These are phyloP conservation scores for Gymnopilus junonius DNA, from an alignment of 768 basidiomycete genomes.

Conservation along the genomic window DNA sequence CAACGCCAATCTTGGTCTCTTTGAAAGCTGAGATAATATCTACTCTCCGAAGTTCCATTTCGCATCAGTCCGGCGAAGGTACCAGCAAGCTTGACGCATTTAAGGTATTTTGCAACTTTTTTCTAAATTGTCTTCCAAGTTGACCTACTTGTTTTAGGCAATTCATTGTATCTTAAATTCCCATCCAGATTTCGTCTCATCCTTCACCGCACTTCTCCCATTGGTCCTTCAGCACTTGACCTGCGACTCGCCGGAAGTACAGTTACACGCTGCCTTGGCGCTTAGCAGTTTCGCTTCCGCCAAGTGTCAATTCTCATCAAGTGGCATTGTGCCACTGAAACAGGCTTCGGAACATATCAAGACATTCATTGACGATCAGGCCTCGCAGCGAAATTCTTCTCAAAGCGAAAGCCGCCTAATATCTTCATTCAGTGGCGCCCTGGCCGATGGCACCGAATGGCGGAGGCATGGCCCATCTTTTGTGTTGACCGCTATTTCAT, in stretches of 20 bases:
- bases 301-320: conserved; percentile 27
- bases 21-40: conserved; percentile 34
- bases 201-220: conserved; percentile 54
- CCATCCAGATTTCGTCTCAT: conserved; percentile 53
- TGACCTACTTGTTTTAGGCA: conserved; percentile 28
- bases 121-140: background rate
- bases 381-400: conserved; percentile 1
- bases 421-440: conserved; percentile 11
- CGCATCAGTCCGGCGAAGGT: conserved; percentile 31
- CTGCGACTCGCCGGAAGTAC: conserved; percentile 32
- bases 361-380: conserved; percentile 30
- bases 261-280: conserved; percentile 60
- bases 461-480: conserved; percentile 13
- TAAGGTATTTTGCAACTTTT: conserved; percentile 27
- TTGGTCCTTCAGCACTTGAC: conserved; percentile 34
- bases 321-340: conserved; percentile 25
- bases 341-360: conserved; percentile 29
- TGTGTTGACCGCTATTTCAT: conserved; percentile 13
- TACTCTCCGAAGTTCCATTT: conserved; percentile 41
- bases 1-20: conserved; percentile 39
- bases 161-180: conserved; percentile 37
- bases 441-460: conserved; percentile 14
- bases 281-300: conserved; percentile 58
- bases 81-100: conserved; percentile 38
- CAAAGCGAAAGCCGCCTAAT: conserved; percentile 1